These are phyloP conservation scores for Umbelopsis ramanniana DNA, from an alignment of 192 early-diverging fungal genomes.

Conservation along the genomic window DNA sequence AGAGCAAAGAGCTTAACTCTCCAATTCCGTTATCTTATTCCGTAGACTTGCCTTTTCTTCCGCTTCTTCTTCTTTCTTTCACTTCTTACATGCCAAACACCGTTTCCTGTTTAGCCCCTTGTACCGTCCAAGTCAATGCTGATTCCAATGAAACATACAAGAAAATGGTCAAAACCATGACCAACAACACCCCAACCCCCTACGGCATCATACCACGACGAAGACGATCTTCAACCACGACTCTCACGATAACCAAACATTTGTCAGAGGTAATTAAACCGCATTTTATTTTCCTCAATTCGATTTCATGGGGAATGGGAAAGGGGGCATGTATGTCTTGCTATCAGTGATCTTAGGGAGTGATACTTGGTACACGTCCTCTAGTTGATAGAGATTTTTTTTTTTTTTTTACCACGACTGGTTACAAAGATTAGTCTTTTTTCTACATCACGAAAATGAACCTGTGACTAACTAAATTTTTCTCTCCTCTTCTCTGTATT, in stretches of 20 bases:
- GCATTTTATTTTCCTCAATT: neutral
- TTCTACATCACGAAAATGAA: neutral
- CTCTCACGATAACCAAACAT: neutral
- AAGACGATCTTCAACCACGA: slow-evolving; percentile 5
- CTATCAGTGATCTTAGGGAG: no score
- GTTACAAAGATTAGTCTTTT: no score
- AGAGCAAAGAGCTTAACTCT: neutral
- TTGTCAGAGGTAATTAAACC: slow-evolving; percentile 9
- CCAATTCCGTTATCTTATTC: slow-evolving; percentile 20
- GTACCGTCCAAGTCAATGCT: neutral
- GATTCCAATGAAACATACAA: slow-evolving; percentile 1
- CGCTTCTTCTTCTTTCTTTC: slow-evolving; percentile 9
- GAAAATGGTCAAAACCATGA: slow-evolving; percentile 6
- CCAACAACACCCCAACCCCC: neutral
- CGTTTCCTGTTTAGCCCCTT: neutral
- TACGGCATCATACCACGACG: slow-evolving; percentile 13
- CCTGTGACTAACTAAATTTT: slow-evolving; percentile 1
- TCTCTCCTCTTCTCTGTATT: neutral
- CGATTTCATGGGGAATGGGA: no score
- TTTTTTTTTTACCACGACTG: neutral
- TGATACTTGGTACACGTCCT: no score
- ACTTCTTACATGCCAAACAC: neutral
- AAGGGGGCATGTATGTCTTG: no score
- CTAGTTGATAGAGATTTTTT: neutral
- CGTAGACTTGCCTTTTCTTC: slow-evolving; percentile 10